Conservation (phyloP, 768 basidiomycete species). For the Tulasnella sp. region DNA sequence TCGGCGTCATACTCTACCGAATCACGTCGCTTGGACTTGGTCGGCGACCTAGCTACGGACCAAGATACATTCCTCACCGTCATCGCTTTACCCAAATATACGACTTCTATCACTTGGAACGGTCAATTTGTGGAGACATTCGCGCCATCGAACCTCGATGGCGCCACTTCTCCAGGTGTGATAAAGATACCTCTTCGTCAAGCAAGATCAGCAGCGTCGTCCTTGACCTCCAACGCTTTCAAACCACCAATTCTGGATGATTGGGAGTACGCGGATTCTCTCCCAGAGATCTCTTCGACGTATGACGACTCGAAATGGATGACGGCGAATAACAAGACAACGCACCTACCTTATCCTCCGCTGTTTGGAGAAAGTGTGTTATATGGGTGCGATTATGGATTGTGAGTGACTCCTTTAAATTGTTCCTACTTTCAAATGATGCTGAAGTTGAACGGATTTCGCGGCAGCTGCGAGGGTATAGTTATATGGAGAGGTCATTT, state of each 20-base stretch:
- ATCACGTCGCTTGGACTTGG: slow-evolving; percentile 38
- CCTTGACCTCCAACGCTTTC: background rate
- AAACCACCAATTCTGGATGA: slow-evolving; percentile 35
- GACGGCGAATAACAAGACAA: slow-evolving; percentile 56
- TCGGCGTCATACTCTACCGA: slow-evolving; percentile 28
- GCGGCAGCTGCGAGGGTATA: slow-evolving; percentile 64
- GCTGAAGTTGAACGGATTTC: background rate
- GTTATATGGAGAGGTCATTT: slow-evolving; percentile 82
- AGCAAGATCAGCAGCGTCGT: background rate
- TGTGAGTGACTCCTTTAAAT: slow-evolving; percentile 36
- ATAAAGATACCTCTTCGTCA: background rate
- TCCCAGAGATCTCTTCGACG: slow-evolving; percentile 51
- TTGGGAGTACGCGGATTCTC: slow-evolving; percentile 69
- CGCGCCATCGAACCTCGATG: slow-evolving; percentile 24
- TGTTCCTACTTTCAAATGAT: background rate
- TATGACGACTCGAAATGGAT: slow-evolving; percentile 61
- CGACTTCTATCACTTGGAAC: slow-evolving; percentile 58
- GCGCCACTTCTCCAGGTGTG: background rate
- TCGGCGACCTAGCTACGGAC: slow-evolving; percentile 46
- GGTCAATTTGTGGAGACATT: slow-evolving; percentile 29
- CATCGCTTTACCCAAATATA: slow-evolving; percentile 40
- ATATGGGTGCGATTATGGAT: slow-evolving; percentile 81
- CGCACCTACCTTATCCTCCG: slow-evolving; percentile 61
- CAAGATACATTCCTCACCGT: slow-evolving; percentile 45
- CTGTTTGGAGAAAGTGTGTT: slow-evolving; percentile 65